phyloP scores from a whole-genome alignment of 2,329 filamentous ascomycete species.

The Neurospora crassa region DNA sequence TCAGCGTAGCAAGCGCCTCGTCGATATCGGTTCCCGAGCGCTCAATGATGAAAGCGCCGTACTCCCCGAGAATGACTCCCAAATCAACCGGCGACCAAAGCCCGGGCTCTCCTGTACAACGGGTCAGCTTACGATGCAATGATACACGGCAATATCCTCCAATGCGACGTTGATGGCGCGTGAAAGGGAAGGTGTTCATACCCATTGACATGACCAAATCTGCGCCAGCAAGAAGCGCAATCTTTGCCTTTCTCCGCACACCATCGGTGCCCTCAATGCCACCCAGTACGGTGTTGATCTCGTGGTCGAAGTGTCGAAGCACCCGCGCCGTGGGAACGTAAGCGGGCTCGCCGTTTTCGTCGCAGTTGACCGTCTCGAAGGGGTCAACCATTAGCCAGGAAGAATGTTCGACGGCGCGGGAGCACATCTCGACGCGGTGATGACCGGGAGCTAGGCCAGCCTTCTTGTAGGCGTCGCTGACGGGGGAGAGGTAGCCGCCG shows the following conservation, averaged over 20 bases:
- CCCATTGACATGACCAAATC: conserved; percentile 46
- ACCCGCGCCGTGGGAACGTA: conserved; percentile 87
- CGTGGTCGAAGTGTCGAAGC: conserved; percentile 81
- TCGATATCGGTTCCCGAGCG: conserved; percentile 81
- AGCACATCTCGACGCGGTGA: conserved; percentile 77
- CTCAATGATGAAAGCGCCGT: conserved; percentile 80
- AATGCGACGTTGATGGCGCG: neutral
- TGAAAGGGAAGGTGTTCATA: conserved; percentile 1
- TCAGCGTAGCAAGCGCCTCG: conserved; percentile 71
- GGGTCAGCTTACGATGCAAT: conserved; percentile 42
- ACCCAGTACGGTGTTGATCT: conserved; percentile 71
- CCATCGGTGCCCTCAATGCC: conserved; percentile 64
- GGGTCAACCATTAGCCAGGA: conserved; percentile 81
- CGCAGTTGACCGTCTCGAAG: conserved; percentile 64
- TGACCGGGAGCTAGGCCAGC: conserved; percentile 63
- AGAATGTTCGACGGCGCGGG: conserved; percentile 65
- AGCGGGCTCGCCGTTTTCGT: conserved; percentile 42
- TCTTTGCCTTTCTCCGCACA: conserved; percentile 56
- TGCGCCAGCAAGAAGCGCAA: conserved; percentile 69
- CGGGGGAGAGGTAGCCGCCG: conserved; percentile 76
- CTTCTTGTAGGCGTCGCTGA: conserved; percentile 58
- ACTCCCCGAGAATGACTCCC: conserved; percentile 77
- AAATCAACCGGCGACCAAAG: conserved; percentile 82
- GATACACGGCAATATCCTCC: neutral
- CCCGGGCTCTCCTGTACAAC: conserved; percentile 49